These are phyloP conservation scores for Triangularia verruculosa DNA, from an alignment of 2,329 filamentous ascomycete genomes.

Conservation along the genomic window DNA sequence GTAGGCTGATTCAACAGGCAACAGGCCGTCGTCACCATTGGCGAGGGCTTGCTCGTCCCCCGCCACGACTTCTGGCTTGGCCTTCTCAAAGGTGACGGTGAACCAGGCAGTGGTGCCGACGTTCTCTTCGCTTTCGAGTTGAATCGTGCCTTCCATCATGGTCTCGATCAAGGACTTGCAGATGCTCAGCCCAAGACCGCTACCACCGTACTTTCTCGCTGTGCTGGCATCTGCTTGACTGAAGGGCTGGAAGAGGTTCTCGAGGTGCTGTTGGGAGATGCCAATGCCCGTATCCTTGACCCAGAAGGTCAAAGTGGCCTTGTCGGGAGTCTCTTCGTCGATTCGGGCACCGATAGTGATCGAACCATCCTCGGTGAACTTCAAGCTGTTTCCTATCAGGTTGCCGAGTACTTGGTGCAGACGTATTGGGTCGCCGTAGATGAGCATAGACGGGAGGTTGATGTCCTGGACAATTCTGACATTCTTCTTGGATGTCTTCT, in stretches of 20 bases:
- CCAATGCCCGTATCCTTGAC: slow-evolving; percentile 90
- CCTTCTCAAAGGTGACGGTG: slow-evolving; percentile 81
- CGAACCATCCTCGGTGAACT: slow-evolving; percentile 84
- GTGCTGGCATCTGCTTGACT: slow-evolving; percentile 90
- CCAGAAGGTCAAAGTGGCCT: slow-evolving; percentile 75
- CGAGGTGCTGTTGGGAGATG: slow-evolving; percentile 76
- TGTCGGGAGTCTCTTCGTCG: slow-evolving; percentile 66
- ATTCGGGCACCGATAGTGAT: slow-evolving; percentile 79
- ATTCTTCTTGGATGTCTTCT: slow-evolving; percentile 60
- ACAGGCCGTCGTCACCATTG: slow-evolving; percentile 17
- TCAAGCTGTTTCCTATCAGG: slow-evolving; percentile 87
- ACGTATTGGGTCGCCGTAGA: slow-evolving; percentile 64
- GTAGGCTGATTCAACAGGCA: not conserved
- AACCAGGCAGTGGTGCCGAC: slow-evolving; percentile 74
- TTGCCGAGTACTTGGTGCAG: slow-evolving; percentile 73
- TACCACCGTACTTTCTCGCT: slow-evolving; percentile 86
- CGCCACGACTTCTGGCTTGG: slow-evolving; percentile 57
- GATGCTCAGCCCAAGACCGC: slow-evolving; percentile 85
- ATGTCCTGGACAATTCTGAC: slow-evolving; percentile 69
- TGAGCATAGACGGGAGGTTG: slow-evolving; percentile 69
- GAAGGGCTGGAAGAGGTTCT: slow-evolving; percentile 87
- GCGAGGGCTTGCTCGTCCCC: slow-evolving; percentile 48
- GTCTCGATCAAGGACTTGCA: slow-evolving; percentile 93
- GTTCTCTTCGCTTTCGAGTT: slow-evolving; percentile 72
- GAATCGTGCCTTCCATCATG: slow-evolving; percentile 83